Evolutionary conservation across 768 basidiomycete genomes (phyloP).

Genomic region (Russula earlei): DNA sequence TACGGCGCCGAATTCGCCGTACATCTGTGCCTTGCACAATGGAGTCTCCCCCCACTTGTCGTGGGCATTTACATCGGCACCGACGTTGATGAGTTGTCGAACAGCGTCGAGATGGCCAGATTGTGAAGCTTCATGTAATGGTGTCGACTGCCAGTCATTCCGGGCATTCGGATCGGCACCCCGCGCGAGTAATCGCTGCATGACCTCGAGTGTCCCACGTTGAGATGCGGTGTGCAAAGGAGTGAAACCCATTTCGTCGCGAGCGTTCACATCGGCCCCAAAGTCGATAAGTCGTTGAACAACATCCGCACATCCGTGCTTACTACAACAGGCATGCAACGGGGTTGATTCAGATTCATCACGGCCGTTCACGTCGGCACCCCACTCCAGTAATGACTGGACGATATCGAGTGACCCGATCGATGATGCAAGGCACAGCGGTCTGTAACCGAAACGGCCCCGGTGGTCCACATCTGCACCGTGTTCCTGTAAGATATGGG

Average conservation of each 20-base stretch:
- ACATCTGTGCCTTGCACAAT: neutral
- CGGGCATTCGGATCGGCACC: neutral
- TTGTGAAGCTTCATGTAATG: neutral
- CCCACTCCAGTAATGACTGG: neutral
- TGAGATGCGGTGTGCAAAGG: neutral
- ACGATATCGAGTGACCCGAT: neutral
- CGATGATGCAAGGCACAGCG: neutral
- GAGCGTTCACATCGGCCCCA: neutral
- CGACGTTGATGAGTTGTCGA: neutral
- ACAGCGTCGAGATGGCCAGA: neutral
- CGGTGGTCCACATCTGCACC: neutral
- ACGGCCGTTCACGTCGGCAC: neutral
- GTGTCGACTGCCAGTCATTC: neutral
- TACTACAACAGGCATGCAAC: too few species aligned
- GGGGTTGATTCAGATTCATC: too few species aligned
- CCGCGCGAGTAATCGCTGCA: neutral
- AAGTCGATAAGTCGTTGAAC: neutral
- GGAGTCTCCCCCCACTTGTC: neutral
- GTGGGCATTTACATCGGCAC: neutral
- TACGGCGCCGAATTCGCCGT: too few species aligned
- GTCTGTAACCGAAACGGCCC: too few species aligned
- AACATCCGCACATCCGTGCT: too few species aligned
- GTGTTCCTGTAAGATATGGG: neutral
- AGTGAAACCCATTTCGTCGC: neutral
- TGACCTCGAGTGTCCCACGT: neutral